phyloP scores from a whole-genome alignment of 305 asterid genomes.

The Fraxinus xanthoxyloides region DNA sequence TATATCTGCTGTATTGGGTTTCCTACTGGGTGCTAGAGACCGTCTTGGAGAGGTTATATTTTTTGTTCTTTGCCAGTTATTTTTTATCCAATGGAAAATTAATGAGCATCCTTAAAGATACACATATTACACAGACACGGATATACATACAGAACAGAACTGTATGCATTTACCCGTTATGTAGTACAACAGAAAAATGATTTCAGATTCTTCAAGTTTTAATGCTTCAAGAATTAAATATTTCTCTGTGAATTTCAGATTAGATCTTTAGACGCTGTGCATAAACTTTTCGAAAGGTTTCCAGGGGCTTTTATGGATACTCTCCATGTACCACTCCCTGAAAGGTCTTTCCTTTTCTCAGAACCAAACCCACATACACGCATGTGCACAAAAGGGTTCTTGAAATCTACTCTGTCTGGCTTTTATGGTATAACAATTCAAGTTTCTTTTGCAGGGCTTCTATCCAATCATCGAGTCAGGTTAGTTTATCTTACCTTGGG shows the following conservation, averaged over 20 bases:
- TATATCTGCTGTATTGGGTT: conserved; percentile 86
- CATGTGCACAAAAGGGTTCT: not conserved
- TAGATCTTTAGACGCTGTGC: conserved; percentile 92
- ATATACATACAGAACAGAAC: not conserved
- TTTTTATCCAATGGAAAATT: not conserved
- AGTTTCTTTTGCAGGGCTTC: conserved; percentile 63
- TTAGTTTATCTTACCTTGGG: conserved; percentile 32
- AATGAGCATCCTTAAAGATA: not conserved
- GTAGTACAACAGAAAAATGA: conserved; percentile 4
- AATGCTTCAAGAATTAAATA: conserved; percentile 16
- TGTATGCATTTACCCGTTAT: conserved; percentile 1
- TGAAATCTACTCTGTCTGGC: not conserved
- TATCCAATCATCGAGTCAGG: conserved; percentile 62
- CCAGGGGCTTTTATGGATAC: conserved; percentile 91
- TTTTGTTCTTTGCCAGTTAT: conserved; percentile 3
- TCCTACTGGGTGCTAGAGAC: conserved; percentile 94
- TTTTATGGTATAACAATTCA: conserved; percentile 24
- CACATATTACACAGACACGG: not conserved
- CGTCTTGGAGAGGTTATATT: conserved; percentile 87
- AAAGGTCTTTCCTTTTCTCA: conserved; percentile 49
- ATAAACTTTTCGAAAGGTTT: conserved; percentile 86
- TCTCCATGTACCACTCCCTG: conserved; percentile 63
- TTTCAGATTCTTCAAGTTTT: conserved; percentile 4
- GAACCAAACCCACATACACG: not conserved
- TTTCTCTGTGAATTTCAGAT: conserved; percentile 57